Conservation (phyloP, 305 asterid genomes). For the Fraxinus nigra region DNA sequence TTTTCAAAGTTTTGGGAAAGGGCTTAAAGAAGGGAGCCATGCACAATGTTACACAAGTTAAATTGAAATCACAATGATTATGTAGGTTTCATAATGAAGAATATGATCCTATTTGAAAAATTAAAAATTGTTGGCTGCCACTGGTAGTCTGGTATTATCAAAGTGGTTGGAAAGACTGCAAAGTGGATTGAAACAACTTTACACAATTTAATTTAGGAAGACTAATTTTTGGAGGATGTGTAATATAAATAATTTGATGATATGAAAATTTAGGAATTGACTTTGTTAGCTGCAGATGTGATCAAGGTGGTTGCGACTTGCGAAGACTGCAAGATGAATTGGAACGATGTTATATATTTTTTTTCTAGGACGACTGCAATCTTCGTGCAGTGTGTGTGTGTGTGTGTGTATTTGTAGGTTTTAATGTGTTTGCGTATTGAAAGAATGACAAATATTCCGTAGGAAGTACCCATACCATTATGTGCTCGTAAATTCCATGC, state of each 20-base stretch:
- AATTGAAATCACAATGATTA: neutral
- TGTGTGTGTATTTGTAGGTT: neutral
- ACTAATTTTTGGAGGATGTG: neutral
- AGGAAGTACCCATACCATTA: neutral
- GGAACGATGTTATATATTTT: neutral
- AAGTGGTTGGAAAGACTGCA: neutral
- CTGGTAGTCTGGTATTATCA: neutral
- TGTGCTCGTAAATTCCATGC: neutral
- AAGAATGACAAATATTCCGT: no score
- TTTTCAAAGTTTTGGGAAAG: constrained; percentile 1
- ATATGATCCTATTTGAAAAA: neutral
- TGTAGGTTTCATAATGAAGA: neutral
- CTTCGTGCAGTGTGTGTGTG: neutral
- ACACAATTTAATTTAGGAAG: neutral
- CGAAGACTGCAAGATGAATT: neutral
- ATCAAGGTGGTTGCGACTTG: neutral
- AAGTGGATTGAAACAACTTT: neutral
- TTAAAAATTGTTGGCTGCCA: neutral
- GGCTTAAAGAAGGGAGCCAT: constrained; percentile 11
- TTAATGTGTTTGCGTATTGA: neutral
- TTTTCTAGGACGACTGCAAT: neutral
- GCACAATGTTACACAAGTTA: constrained; percentile 8
- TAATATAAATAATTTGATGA: neutral
- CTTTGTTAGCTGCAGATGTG: neutral
- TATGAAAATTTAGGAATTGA: neutral